phyloP scores from a whole-genome alignment of 1,284 basidiomycete genomes.

The Takashimella koratensis region DNA sequence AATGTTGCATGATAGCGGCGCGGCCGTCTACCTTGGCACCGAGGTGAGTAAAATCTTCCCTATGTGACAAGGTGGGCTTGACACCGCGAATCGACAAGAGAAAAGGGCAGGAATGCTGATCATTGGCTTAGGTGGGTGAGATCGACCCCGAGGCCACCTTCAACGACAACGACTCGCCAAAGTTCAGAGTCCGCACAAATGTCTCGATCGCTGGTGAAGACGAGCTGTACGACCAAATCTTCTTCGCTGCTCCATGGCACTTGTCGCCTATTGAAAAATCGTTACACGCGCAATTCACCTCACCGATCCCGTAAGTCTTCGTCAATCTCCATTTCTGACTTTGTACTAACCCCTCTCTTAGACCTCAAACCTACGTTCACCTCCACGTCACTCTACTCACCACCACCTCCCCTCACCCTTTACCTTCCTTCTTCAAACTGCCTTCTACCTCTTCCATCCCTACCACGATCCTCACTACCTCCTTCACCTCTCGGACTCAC shows the following conservation, averaged over 20 bases:
- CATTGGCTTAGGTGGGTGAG: conserved; percentile 57
- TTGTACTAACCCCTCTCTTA: background rate
- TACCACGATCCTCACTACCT: conserved; percentile 68
- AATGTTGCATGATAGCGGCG: conserved; percentile 68
- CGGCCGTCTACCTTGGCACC: conserved; percentile 65
- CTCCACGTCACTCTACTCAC: conserved; percentile 86
- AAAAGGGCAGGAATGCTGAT: too few species aligned
- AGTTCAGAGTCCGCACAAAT: conserved; percentile 5
- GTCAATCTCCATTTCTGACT: background rate
- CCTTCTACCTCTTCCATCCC: conserved; percentile 56
- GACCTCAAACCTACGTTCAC: conserved; percentile 65
- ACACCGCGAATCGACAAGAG: too few species aligned
- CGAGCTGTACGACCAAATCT: conserved; percentile 38
- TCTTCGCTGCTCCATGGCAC: conserved; percentile 46
- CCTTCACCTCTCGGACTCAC: conserved; percentile 52
- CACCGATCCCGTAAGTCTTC: conserved; percentile 17
- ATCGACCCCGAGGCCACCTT: conserved; percentile 7
- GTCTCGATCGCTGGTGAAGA: conserved; percentile 8
- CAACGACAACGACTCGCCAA: conserved; percentile 1
- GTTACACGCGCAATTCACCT: conserved; percentile 11
- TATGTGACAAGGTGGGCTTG: too few species aligned
- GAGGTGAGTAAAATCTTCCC: conserved; percentile 54
- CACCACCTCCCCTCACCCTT: conserved; percentile 64
- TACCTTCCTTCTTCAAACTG: conserved; percentile 69
- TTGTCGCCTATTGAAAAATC: conserved; percentile 17